These are phyloP conservation scores for Talaromyces amestolkiae DNA, from an alignment of 2,329 filamentous ascomycete genomes.

Conservation along the genomic window DNA sequence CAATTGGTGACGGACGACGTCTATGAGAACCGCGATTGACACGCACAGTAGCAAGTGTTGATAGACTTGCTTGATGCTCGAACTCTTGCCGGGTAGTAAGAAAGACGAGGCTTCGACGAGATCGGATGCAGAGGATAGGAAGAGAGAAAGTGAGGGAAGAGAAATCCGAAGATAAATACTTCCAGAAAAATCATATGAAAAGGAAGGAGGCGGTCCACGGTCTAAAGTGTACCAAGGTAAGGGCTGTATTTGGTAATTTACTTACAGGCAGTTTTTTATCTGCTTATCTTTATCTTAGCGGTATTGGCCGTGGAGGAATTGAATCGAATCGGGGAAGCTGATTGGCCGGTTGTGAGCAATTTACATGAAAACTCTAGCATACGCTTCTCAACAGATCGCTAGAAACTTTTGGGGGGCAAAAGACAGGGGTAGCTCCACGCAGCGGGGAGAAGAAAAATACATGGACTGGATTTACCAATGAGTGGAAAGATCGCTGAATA, in stretches of 20 bases:
- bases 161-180: not conserved
- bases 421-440: not conserved
- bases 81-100: not conserved
- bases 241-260: conserved; percentile 10
- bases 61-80: not conserved
- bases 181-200: conserved; percentile 11
- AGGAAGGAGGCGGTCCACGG: conserved; percentile 11
- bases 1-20: not conserved
- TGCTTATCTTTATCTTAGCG: conserved; percentile 6
- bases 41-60: not conserved
- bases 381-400: not conserved
- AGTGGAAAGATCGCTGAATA: not conserved
- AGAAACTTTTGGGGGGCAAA: conserved; percentile 5
- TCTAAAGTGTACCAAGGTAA: not conserved
- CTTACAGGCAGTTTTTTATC: not conserved
- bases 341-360: not conserved
- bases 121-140: not conserved
- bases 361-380: not conserved
- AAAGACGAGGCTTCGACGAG: not conserved
- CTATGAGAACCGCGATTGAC: not conserved
- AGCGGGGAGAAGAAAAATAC: conserved; percentile 8
- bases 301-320: not conserved
- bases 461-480: not conserved
- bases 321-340: not conserved
- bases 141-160: not conserved